These are phyloP conservation scores for Solanum gracilifrons DNA, from an alignment of 257 asterid genomes.

Conservation along the genomic window DNA sequence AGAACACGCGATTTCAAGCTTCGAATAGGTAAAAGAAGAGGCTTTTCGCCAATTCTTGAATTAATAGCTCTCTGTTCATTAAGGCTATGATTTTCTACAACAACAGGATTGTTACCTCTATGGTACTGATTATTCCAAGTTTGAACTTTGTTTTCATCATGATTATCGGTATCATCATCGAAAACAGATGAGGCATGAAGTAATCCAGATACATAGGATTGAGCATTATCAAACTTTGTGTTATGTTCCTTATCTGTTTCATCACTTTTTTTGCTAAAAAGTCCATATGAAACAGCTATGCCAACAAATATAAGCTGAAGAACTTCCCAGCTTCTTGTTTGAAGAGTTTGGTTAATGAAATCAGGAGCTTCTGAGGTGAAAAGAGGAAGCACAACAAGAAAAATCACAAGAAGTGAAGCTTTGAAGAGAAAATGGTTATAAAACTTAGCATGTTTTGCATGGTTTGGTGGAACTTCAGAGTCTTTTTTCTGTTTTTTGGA, in stretches of 20 bases:
- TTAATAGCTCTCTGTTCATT: constrained; percentile 4
- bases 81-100: constrained; percentile 16
- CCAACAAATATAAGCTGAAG: constrained; percentile 87
- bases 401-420: constrained; percentile 36
- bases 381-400: constrained; percentile 47
- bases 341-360: constrained; percentile 44
- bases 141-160: constrained; percentile 41
- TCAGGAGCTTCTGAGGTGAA: constrained; percentile 69
- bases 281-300: constrained; percentile 87
- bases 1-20: constrained; percentile 66
- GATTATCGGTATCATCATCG: constrained; percentile 54
- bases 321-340: constrained; percentile 79
- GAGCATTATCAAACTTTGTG: constrained; percentile 36
- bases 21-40: constrained; percentile 73
- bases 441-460: constrained; percentile 39
- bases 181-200: constrained; percentile 87
- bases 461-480: constrained; percentile 10
- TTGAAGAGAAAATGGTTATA: constrained; percentile 41
- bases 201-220: constrained; percentile 49
- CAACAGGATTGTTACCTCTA: constrained; percentile 55
- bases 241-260: constrained; percentile 35
- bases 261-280: constrained; percentile 72
- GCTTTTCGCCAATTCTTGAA: constrained; percentile 44
- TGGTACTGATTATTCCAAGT: constrained; percentile 61
- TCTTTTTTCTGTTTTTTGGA: constrained; percentile 15